phyloP scores from a whole-genome alignment of 768 basidiomycete genomes.

The Mycena polygramma region DNA sequence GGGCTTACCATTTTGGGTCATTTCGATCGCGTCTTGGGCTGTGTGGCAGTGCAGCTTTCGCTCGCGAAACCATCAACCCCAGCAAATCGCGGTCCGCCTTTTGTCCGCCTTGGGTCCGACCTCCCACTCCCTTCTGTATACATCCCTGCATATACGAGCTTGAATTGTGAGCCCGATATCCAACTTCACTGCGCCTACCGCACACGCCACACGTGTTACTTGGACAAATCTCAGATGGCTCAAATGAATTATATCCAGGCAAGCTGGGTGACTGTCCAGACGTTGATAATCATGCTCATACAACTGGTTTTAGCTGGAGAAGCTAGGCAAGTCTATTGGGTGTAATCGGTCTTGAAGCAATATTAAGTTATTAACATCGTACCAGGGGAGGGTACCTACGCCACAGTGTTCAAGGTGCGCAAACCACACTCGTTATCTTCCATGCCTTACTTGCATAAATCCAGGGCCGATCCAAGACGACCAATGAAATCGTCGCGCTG shows the following conservation, averaged over 20 bases:
- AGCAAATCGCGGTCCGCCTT: too few species aligned
- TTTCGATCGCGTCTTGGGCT: too few species aligned
- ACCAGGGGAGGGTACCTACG: constrained; percentile 93
- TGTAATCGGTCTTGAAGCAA: not conserved
- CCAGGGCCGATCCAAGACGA: constrained; percentile 94
- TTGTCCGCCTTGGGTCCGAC: too few species aligned
- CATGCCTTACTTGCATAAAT: not conserved
- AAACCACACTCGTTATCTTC: not conserved
- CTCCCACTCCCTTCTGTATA: too few species aligned
- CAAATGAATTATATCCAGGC: constrained; percentile 71
- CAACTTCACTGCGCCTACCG: too few species aligned
- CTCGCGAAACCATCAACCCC: too few species aligned
- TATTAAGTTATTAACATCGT: constrained; percentile 38
- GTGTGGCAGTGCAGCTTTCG: too few species aligned
- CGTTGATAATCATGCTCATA: not conserved
- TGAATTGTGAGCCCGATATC: too few species aligned
- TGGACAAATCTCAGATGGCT: constrained; percentile 20
- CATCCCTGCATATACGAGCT: too few species aligned
- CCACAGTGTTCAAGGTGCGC: constrained; percentile 93
- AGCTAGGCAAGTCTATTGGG: constrained; percentile 68
- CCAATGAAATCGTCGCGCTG: constrained; percentile 97
- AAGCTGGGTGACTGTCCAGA: constrained; percentile 30
- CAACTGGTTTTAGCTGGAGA: constrained; percentile 75
- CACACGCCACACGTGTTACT: not conserved
- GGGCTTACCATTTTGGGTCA: too few species aligned